Evolutionary conservation across 208 protist species (phyloP), one percentile per base, ranked within the genome.

Genomic region (Angomonas ambiguus): DNA sequence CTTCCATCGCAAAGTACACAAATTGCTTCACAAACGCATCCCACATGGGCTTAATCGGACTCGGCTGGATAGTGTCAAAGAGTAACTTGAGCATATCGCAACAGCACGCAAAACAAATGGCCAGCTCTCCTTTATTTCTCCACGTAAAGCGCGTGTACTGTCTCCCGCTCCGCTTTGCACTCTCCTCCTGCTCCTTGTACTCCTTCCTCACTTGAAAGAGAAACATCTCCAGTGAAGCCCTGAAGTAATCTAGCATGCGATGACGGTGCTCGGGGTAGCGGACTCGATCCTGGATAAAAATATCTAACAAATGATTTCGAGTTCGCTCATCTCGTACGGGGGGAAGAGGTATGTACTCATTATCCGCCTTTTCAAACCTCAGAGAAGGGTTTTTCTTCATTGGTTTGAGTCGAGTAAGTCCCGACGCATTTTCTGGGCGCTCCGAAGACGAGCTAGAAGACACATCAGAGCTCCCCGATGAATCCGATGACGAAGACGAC

Each of bases 71-170:
- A 13, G 65, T 66, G 67, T 92, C 79, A 69, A 85, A 90, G 10
- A 95, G 76, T 27, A 91, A 62, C 65, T 92, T 92, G 24, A 95
- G 41, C 75, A 82, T 91, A 64, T 95, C 89, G 42, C 89, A 95
- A 69, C 79, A 87, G 51, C 78, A 84, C n/a, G 89, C 86, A 64
- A 90, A 95, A 68, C 77, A 85, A 38, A 92, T 79, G 24, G 89
- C 89, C n/a, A 95, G 71, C 51, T 89, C 82, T 18, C 89, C 84
- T 25, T 80, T 90, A 71, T 95, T 95, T 33, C 77, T 73, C 89
- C 89, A 95, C 18, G 74, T 87, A 63, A 92, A 95, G 13, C 86
- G 83, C 59, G 49, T 56, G 38, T 83, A 55, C 22, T 24, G 22
- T 11, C 63, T 59, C 1, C 77, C 77, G 48, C 67, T 72, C 35